Evolutionary conservation across 2,329 filamentous ascomycete genomes (phyloP), one percentile per base, ranked within the genome.

Genomic region (Thyridium curvatum): DNA sequence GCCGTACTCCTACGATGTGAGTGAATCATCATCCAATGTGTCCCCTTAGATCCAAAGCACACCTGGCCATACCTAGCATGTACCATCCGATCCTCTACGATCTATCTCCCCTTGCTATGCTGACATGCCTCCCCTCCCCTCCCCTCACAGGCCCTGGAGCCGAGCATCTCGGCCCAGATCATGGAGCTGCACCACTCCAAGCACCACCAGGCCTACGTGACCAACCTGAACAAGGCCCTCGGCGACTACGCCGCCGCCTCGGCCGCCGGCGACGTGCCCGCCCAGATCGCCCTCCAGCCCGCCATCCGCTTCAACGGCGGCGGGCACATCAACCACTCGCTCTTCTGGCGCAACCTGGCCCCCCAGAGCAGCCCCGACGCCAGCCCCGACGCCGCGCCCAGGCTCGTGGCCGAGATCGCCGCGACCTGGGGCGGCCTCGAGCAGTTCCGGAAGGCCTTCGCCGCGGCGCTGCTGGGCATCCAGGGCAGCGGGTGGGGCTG

Each of bases 111-210:
- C 35, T 17, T 30, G 21, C 28, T n/a, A n/a, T n/a, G n/a, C 21
- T 26, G 12, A 29, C 38, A 5, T 15, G 18, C 15, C 12, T 18
- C 18, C 16, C 9, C 13, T 15, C 21, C 12, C 30, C 21, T 12
- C 30, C 13, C 29, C 26, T 26, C 8, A 39, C 14, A 58, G 55
- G 55, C 56, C 3, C 80, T 90, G 46, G 86, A 90, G 64, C 66
- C 65, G 13, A 54, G 59, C 56, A 80, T 95, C 69, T 90, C 84
- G 35, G 84, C 85, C 62, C 80, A 93, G 68, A 95, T 95, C 71
- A 95, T 95, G 90, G 86, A 94, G 71, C 79, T 94, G 34, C 90
- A 95, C 74, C 86, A 95, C 78, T 82, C 78, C 69, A 91, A 89
- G 68, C 89, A 95, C 75, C 90, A 95, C 72, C 82, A 91, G 66